Evolutionary conservation across 2,329 filamentous ascomycete species (phyloP), one percentile per base, ranked within the genome.

Genomic region (Reticulascus tulasneorum): DNA sequence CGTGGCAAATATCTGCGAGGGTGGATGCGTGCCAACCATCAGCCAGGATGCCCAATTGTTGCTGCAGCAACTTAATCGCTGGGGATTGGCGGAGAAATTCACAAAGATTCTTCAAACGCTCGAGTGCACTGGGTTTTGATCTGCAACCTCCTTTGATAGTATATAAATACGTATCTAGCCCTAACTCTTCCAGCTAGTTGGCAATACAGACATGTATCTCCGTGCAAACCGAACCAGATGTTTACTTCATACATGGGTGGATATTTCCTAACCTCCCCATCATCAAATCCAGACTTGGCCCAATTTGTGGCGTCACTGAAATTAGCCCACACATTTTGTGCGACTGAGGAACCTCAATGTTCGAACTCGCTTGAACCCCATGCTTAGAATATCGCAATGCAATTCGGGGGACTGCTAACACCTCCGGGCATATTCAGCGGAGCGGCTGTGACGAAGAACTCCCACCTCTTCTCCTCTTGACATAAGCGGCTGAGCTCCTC

Each of bases 381-480:
- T n/a, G n/a, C n/a, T n/a, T 35, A 69, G 21, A 68, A 62, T 18
- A 69, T 64, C 15, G 65, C 65, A 21, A 67, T 49, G 6, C 59
- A 62, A 43, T 68, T 68, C 8, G 67, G 62, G 6, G 67, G 67
- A 41, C 63, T 67, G 15, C 60, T 63, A 3, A 69, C 60, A 7
- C 63, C 65, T 1, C 66, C 66, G 19, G 63, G 62, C 39, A 69
- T 64, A 33, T 73, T 71, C 23, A 73, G 51, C 2, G 69, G 69
- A 30, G 64, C 55, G 15, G 64, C 70, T 2, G 62, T 61, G 15
- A 76, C 51, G 41, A 76, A 75, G 40, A 76, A 76, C 0, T 55
- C 58, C 62, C 66, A 73, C 11, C 67, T 52, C 10, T 59, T 63
- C 6, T 66, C 61, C 41, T 70, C 62, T 41, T 75, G 75, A 55